Conservation (phyloP, 2,329 filamentous ascomycete genomes). For the Tolypocladium inflatum region DNA sequence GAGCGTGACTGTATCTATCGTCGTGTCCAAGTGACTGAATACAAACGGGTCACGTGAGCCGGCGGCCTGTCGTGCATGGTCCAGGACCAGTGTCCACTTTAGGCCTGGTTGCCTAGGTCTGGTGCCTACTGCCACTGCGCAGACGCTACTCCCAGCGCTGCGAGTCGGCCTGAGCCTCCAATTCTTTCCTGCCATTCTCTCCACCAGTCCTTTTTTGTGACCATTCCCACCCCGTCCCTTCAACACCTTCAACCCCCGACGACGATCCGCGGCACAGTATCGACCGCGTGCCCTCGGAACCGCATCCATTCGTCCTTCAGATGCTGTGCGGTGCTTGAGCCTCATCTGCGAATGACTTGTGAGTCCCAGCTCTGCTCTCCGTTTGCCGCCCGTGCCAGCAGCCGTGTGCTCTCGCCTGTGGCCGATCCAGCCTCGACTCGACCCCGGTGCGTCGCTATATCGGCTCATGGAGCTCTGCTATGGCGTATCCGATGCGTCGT, state of each 20-base stretch:
- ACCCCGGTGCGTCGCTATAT: slow-evolving; percentile 23
- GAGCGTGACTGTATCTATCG: background rate
- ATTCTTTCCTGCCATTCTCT: slow-evolving; percentile 30
- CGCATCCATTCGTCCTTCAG: slow-evolving; percentile 12
- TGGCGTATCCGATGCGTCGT: slow-evolving; percentile 12
- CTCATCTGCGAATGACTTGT: slow-evolving; percentile 41
- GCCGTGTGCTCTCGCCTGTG: slow-evolving; percentile 24
- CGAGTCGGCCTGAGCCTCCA: slow-evolving; percentile 20
- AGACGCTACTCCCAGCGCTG: background rate
- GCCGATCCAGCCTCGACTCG: slow-evolving; percentile 25
- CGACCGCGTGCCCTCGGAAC: slow-evolving; percentile 14
- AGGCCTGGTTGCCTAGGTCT: background rate
- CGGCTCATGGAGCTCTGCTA: slow-evolving; percentile 15
- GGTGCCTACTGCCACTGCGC: background rate
- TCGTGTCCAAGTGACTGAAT: background rate
- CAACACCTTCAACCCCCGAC: slow-evolving; percentile 20
- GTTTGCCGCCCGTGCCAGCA: slow-evolving; percentile 17
- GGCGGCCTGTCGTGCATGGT: background rate
- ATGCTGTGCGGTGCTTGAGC: slow-evolving; percentile 24
- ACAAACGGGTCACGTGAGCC: background rate
- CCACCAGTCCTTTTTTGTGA: slow-evolving; percentile 25
- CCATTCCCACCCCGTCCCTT: slow-evolving; percentile 22
- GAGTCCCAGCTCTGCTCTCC: slow-evolving; percentile 26
- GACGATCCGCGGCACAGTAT: slow-evolving; percentile 3
- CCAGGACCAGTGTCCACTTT: background rate